Evolutionary conservation across 805 yeast genomes (phyloP).

Genomic region (Saturnispora serradocipensis): DNA sequence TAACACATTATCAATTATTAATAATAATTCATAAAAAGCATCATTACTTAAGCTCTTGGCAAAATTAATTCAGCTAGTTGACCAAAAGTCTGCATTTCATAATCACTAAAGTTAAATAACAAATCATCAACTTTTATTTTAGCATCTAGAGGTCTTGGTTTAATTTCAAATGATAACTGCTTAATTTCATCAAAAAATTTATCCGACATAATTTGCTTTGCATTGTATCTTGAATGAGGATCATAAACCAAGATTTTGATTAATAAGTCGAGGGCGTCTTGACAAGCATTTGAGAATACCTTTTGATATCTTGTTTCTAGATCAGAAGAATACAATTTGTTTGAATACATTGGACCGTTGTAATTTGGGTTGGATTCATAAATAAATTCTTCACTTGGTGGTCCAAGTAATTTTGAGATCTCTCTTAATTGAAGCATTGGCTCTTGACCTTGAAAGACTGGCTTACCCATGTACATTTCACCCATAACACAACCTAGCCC

Average conservation of each 20-base stretch:
- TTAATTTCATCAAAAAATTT: conserved; percentile 84
- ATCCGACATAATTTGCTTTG: conserved; percentile 78
- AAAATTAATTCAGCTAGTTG: conserved; percentile 18
- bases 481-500: conserved; percentile 95
- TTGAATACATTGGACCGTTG: conserved; percentile 66
- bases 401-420: conserved; percentile 83
- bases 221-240: conserved; percentile 74
- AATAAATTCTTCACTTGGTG: conserved; percentile 67
- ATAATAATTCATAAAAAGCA: conserved; percentile 1
- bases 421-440: conserved; percentile 85
- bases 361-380: conserved; percentile 68
- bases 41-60: conserved; percentile 13
- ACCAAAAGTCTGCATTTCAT: conserved; percentile 37
- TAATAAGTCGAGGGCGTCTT: conserved; percentile 78
- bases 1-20: conserved; percentile 1
- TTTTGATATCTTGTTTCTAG: conserved; percentile 38
- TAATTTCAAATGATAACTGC: conserved; percentile 34
- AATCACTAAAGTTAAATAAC: conserved; percentile 62
- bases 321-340: conserved; percentile 32
- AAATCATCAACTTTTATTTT: conserved; percentile 32
- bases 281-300: conserved; percentile 69
- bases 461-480: conserved; percentile 85
- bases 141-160: conserved; percentile 25
- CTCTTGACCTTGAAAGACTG: conserved; percentile 91
- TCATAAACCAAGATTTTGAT: conserved; percentile 79